These are phyloP conservation scores for Salvia miltiorrhiza DNA, from an alignment of 257 asterid species.

Conservation along the genomic window DNA sequence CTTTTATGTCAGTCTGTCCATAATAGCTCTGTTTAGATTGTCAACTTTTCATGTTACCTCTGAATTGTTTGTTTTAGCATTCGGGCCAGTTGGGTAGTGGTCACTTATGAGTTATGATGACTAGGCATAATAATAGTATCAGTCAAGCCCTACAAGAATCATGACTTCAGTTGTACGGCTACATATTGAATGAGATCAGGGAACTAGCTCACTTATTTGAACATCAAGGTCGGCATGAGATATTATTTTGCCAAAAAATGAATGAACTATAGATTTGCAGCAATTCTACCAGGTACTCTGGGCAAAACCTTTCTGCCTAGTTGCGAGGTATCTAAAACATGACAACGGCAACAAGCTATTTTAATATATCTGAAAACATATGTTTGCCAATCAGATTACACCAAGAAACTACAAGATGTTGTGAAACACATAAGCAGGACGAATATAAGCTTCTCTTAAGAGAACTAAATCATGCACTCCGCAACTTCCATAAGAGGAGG, in stretches of 20 bases:
- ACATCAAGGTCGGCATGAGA: not conserved
- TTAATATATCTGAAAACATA: not conserved
- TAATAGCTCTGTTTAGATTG: not conserved
- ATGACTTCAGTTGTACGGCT: not conserved
- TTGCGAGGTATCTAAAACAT: not conserved
- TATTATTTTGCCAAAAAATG: not conserved
- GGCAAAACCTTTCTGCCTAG: not conserved
- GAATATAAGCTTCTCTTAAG: not conserved
- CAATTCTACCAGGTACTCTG: not conserved
- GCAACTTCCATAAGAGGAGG: slow-evolving; percentile 7
- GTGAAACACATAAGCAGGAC: not conserved
- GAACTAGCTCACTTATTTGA: not conserved
- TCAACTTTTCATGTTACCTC: not conserved
- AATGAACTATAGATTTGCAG: not conserved
- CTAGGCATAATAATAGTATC: too few species aligned
- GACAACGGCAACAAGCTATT: not conserved
- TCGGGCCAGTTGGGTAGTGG: not conserved
- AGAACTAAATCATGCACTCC: not conserved
- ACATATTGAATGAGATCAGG: not conserved
- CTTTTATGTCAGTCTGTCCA: too few species aligned
- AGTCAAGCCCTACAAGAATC: not conserved
- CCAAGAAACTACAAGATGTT: not conserved
- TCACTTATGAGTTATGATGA: not conserved
- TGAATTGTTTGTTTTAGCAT: not conserved
- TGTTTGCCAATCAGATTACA: not conserved